A percentile compares a stretch with the other conserved stretches of the same genome.
Conservation (phyloP, 1,139 yeast genomes). For the Debaryomyces sp. region DNA sequence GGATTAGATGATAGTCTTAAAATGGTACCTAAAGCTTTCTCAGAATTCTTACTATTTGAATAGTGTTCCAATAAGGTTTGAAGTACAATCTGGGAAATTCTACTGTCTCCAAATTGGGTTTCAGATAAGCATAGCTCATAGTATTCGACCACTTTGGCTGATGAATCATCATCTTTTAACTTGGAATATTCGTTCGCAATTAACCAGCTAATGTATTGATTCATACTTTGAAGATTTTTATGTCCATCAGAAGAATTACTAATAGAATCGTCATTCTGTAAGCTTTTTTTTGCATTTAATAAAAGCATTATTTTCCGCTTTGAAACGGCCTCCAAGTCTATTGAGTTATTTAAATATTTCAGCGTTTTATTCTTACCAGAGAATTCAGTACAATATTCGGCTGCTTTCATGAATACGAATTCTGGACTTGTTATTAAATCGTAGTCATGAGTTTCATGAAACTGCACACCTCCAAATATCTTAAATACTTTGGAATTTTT, state of each 20-base stretch:
- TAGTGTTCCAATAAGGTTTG: constrained; percentile 15
- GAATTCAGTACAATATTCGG: constrained; percentile 3
- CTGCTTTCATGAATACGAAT: constrained; percentile 31
- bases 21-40: constrained; percentile 9
- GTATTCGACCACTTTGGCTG: constrained; percentile 41
- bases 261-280: constrained; percentile 5
- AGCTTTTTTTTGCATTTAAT: constrained; percentile 13
- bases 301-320: constrained; percentile 4
- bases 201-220: constrained; percentile 43
- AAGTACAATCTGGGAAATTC: constrained; percentile 12
- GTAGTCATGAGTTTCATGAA: constrained; percentile 24
- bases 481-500: constrained; percentile 13
- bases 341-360: background rate
- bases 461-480: constrained; percentile 40
- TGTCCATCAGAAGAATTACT: background rate
- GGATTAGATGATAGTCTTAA: constrained; percentile 11
- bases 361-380: background rate
- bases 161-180: constrained; percentile 25
- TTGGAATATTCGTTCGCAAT: constrained; percentile 50
- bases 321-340: background rate
- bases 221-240: background rate
- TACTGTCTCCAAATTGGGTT: background rate
- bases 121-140: constrained; percentile 24
- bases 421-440: constrained; percentile 35
- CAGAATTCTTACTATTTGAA: background rate